Evolutionary conservation across 768 basidiomycete species (phyloP), one percentile per base, ranked within the genome.

Genomic region (Phanerodontia chrysosporium): DNA sequence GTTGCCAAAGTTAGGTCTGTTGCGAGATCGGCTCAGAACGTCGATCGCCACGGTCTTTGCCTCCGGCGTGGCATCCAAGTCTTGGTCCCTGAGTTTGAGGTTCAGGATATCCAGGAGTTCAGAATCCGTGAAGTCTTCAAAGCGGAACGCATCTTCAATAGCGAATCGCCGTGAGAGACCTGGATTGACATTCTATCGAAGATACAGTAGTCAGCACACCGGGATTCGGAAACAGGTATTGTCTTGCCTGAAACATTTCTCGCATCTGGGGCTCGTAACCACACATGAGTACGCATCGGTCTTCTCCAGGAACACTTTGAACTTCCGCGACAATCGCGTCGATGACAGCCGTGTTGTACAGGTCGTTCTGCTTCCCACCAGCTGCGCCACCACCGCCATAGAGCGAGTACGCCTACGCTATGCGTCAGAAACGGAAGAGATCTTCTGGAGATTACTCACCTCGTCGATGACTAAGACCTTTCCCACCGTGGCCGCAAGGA

Each of bases 271-370:
- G 75, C 58, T 83, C 81, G 69, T 89, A 89, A 0, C 87, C 87
- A 1, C 86, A 66, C 45, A 89, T 68, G 12, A 89, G 71, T 0
- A 89, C 83, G 55, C 85, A 87, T 29, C 86, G 77, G 66, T 89
- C 87, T 65, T 89, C 87, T 3, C 87, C 86, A 0, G 84, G 83
- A 0, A 78, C 78, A 46, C 79, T 85, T 63, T 89, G 87, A 2
- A 89, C 80, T 67, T 89, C 87, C 0, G 87, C 87, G 0, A 89
- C 87, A 28, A 89, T 80, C 0, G 87, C 87, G 65, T 89, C 87
- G 28, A 89, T 86, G 44, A 89, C 87, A 0, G 85, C 78, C 1
- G 83, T 85, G 62, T 87, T 87, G 70, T 72, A 88, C 0, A 75
- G 68, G 61, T 89, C 85, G 16, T 63, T 72, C 9, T 66, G 42